Evolutionary conservation across 805 yeast genomes (phyloP).

Genomic region (Tetrapisispora fleetii): DNA sequence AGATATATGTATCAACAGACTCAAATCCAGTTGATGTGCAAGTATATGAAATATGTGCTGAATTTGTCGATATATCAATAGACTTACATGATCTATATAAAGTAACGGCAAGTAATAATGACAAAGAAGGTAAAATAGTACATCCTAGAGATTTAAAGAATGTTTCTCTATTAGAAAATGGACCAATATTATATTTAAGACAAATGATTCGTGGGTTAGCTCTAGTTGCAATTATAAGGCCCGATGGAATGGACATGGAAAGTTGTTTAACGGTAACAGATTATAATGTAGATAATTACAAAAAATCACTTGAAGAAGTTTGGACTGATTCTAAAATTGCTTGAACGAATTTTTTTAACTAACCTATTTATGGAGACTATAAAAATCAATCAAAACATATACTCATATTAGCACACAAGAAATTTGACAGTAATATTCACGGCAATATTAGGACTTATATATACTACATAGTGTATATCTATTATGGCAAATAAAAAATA

Average conservation of each 20-base stretch:
- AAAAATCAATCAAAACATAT: too few species aligned
- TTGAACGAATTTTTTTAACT: background rate
- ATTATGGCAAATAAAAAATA: background rate
- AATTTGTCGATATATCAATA: slow-evolving; percentile 87
- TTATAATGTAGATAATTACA: slow-evolving; percentile 76
- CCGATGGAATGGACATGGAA: slow-evolving; percentile 44
- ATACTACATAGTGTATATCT: background rate
- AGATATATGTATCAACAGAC: slow-evolving; percentile 92
- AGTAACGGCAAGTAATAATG: slow-evolving; percentile 4
- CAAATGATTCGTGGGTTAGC: slow-evolving; percentile 93
- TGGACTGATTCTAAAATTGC: slow-evolving; percentile 31
- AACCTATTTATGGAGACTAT: too few species aligned
- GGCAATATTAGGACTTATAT: too few species aligned
- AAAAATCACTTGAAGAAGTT: slow-evolving; percentile 62
- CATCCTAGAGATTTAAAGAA: slow-evolving; percentile 42
- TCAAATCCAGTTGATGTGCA: slow-evolving; percentile 92
- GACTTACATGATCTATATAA: slow-evolving; percentile 72
- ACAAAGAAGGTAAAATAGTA: background rate
- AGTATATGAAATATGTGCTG: slow-evolving; percentile 94
- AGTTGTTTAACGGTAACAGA: slow-evolving; percentile 61
- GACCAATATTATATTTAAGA: slow-evolving; percentile 70
- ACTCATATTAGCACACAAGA: too few species aligned
- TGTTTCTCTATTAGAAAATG: slow-evolving; percentile 69
- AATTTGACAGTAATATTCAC: too few species aligned
- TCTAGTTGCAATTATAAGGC: slow-evolving; percentile 73